phyloP scores from a whole-genome alignment of 768 basidiomycete genomes.

The Calocera cornea region DNA sequence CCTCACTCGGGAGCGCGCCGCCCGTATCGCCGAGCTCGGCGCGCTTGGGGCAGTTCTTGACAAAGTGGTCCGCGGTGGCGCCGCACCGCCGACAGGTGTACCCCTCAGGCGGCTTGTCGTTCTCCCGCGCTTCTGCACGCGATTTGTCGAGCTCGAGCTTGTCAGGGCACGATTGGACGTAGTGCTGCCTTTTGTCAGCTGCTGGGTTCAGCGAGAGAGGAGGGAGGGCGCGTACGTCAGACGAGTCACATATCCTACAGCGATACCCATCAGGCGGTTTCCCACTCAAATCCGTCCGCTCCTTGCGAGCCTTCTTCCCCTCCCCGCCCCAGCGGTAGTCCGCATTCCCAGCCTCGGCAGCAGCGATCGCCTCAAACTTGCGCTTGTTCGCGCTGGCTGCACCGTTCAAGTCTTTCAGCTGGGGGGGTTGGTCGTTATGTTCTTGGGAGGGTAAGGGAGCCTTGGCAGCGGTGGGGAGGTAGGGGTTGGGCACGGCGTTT shows the following conservation, averaged over 20 bases:
- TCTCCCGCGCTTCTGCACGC: constrained; percentile 26
- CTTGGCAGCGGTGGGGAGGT: constrained; percentile 26
- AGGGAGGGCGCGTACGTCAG: constrained; percentile 40
- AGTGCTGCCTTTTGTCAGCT: constrained; percentile 39
- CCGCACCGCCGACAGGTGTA: constrained; percentile 83
- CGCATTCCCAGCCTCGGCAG: constrained; percentile 17
- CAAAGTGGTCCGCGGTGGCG: constrained; percentile 64
- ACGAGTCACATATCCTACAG: constrained; percentile 62
- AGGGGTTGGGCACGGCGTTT: constrained; percentile 17
- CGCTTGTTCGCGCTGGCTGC: constrained; percentile 26
- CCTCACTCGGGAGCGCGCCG: constrained; percentile 64
- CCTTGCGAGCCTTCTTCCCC: constrained; percentile 23
- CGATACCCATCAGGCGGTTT: constrained; percentile 61
- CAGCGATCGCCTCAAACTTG: constrained; percentile 18
- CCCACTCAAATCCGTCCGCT: constrained; percentile 35
- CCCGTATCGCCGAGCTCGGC: constrained; percentile 70
- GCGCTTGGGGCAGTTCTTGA: constrained; percentile 77
- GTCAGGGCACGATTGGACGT: constrained; percentile 54
- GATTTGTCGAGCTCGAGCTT: constrained; percentile 11
- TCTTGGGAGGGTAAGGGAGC: constrained; percentile 47
- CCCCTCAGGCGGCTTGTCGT: constrained; percentile 61
- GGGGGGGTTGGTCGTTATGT: constrained; percentile 16
- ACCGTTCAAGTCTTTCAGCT: constrained; percentile 16
- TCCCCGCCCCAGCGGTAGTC: constrained; percentile 22
- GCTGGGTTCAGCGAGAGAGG: neutral